phyloP scores from a whole-genome alignment of 148 eudicot genomes.

The Diospyros lotus region DNA sequence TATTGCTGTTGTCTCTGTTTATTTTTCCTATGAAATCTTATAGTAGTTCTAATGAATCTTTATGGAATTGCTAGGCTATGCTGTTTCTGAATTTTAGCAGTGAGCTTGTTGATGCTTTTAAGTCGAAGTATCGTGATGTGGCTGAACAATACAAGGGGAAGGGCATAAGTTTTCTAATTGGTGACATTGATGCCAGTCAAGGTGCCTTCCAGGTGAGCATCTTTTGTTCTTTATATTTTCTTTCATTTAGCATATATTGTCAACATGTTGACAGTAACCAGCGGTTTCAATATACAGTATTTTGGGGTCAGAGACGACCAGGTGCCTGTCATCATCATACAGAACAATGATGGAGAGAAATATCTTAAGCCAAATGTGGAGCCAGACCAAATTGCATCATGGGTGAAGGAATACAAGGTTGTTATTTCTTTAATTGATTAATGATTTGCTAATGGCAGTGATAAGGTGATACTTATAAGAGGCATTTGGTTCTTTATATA shows the following conservation, averaged over 20 bases:
- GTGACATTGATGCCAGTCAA: slow-evolving; percentile 75
- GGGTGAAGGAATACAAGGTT: slow-evolving; percentile 84
- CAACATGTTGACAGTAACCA: slow-evolving; percentile 3
- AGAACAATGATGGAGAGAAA: slow-evolving; percentile 75
- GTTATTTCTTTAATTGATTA: slow-evolving; percentile 8
- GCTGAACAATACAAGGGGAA: slow-evolving; percentile 71
- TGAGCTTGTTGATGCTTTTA: slow-evolving; percentile 53
- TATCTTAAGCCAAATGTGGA: slow-evolving; percentile 69
- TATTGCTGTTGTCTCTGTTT: too few species aligned
- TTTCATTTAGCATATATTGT: neutral
- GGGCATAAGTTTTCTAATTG: slow-evolving; percentile 74
- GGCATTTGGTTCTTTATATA: neutral
- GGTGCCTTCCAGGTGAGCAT: slow-evolving; percentile 82
- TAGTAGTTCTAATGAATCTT: neutral
- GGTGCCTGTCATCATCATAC: slow-evolving; percentile 70
- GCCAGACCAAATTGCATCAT: slow-evolving; percentile 65
- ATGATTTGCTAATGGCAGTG: neutral
- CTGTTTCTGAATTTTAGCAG: slow-evolving; percentile 69
- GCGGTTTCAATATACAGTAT: slow-evolving; percentile 42
- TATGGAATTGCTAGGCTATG: slow-evolving; percentile 60
- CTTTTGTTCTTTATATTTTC: neutral
- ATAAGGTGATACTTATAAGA: neutral
- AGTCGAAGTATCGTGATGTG: slow-evolving; percentile 64
- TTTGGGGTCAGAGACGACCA: slow-evolving; percentile 83
- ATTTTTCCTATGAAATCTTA: neutral